phyloP scores from a whole-genome alignment of 2,329 filamentous ascomycete genomes.

The Fusarium camptoceras region DNA sequence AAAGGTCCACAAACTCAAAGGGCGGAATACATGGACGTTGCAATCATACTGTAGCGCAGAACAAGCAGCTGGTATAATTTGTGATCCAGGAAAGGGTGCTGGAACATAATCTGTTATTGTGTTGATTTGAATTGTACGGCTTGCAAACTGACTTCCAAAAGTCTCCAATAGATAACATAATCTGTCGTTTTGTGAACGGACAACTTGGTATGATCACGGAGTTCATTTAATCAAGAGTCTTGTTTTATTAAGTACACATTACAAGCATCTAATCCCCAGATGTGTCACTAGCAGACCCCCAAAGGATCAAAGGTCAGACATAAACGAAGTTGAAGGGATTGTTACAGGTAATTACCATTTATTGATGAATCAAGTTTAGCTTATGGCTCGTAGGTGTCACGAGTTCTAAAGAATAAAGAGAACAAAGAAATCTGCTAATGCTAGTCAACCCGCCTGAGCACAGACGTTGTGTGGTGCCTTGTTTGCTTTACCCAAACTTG shows the following conservation, averaged over 20 bases:
- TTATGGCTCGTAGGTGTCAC: neutral
- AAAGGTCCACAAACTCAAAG: neutral
- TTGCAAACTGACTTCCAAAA: too few relatives aligned
- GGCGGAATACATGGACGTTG: neutral
- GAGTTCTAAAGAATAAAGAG: neutral
- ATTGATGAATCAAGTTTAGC: neutral
- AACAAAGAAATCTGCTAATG: neutral
- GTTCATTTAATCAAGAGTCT: too few relatives aligned
- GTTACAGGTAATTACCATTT: neutral
- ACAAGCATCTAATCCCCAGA: too few relatives aligned
- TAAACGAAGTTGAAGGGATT: neutral
- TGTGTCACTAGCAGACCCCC: too few relatives aligned
- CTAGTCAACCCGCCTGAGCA: neutral
- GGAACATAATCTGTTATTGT: neutral
- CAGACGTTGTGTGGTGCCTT: neutral
- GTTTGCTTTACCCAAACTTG: neutral
- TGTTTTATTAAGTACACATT: too few relatives aligned
- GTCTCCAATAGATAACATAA: too few relatives aligned
- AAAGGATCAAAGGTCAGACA: neutral
- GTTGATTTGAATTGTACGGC: too few relatives aligned
- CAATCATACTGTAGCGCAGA: neutral
- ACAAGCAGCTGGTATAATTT: neutral
- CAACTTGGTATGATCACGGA: too few relatives aligned
- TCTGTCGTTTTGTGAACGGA: too few relatives aligned
- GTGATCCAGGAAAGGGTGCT: fast-evolving